Percentiles rank a stretch among this genome's conserved stretches.
Conservation (phyloP, 2,329 filamentous ascomycete species). For the Acephala macrosclerotiorum region DNA sequence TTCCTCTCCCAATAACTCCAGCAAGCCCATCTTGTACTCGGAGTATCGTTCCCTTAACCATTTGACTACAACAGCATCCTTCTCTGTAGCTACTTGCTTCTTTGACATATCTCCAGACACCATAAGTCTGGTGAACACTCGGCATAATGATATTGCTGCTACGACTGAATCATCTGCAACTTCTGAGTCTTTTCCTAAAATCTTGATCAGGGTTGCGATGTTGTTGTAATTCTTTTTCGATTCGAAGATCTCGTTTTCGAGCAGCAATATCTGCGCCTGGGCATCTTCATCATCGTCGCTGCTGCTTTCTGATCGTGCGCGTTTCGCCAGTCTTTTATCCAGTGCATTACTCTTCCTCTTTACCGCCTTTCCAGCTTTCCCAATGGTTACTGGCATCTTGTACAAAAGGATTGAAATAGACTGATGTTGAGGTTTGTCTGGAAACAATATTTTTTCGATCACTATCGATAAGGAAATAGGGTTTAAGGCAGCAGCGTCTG, state of each 20-base stretch:
- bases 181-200: slow-evolving; percentile 58
- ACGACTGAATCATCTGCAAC: slow-evolving; percentile 66
- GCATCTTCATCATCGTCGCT: slow-evolving; percentile 55
- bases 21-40: slow-evolving; percentile 72
- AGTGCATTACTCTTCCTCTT: slow-evolving; percentile 60
- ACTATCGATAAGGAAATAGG: slow-evolving; percentile 14
- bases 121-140: slow-evolving; percentile 84
- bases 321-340: slow-evolving; percentile 53
- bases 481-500: not conserved
- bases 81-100: slow-evolving; percentile 71
- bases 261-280: slow-evolving; percentile 71
- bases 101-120: slow-evolving; percentile 74
- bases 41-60: slow-evolving; percentile 81
- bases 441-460: slow-evolving; percentile 5
- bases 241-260: slow-evolving; percentile 84
- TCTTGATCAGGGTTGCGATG: slow-evolving; percentile 74
- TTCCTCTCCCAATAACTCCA: slow-evolving; percentile 65
- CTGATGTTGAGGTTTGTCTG: too few species aligned
- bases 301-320: slow-evolving; percentile 50
- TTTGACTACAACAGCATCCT: slow-evolving; percentile 74
- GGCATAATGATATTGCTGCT: slow-evolving; percentile 82
- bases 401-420: slow-evolving; percentile 3
- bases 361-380: slow-evolving; percentile 23
- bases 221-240: slow-evolving; percentile 94
- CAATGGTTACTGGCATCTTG: slow-evolving; percentile 40